Evolutionary conservation across 2,329 filamentous ascomycete species (phyloP), one percentile per base, ranked within the genome.

Genomic region (Periconia macrospinosa): DNA sequence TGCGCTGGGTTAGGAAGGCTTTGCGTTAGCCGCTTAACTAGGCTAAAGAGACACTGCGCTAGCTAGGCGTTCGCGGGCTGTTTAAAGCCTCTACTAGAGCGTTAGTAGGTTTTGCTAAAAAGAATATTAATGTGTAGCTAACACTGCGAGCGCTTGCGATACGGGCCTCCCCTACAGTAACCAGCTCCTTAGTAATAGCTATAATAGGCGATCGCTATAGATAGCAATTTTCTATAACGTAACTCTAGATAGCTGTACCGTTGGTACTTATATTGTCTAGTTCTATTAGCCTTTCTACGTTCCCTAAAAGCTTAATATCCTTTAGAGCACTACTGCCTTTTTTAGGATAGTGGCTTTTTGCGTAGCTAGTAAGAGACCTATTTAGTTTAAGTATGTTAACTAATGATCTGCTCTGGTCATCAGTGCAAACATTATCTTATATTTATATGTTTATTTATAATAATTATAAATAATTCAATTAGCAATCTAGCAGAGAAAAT

Each of bases 401-500:
- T 27, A 8, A 27, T 27, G 23, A 27, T 27, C 23, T 27, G 23
- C 23, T 27, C 23, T 27, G 23, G 23, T 27, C 23, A 27, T 27
- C 23, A 27, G 23, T 27, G 23, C 23, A 27, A 27, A 27, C 41
- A 42, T 20, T 18, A 18, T 42, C 11, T 42, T 18, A 42, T 42
- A 42, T 42, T 20, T 20, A 18, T 18, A 17, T 11, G 17, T 18
- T 18, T 18, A 17, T 2, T 11, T 20, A n/a, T 15, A 18, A 20
- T 20, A 17, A 17, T 15, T 33, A 35, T 43, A 27, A 35, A 43
- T 49, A 52, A 61, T 41, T 15, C 54, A 35, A 15, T 53, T 45
- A 47, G 56, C 52, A 54, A 59, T 40, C 17, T 52, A 33, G 33
- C 51, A 44, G 41, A 61, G 45, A 17, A 55, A n/a, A 33, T 30